A percentile compares a stretch with the other conserved stretches of the same genome.
These are phyloP conservation scores for Camellia lanceoleosa DNA, from an alignment of 148 eudicot genomes.

Conservation along the genomic window DNA sequence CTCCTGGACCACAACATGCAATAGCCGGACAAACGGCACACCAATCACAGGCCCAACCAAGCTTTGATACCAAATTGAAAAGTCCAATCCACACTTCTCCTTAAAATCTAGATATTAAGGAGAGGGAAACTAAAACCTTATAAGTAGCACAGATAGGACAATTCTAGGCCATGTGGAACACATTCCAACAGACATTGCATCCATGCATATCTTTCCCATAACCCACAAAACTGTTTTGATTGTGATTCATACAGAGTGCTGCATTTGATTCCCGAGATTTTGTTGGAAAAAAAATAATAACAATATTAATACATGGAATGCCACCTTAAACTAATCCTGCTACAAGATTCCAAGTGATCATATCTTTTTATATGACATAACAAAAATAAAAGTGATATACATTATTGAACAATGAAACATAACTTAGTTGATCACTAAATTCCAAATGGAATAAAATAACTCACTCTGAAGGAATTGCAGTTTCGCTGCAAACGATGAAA, in stretches of 20 bases:
- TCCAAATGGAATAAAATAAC: no score
- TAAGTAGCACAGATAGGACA: no score
- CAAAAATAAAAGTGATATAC: background rate
- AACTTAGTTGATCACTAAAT: background rate
- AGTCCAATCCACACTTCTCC: no score
- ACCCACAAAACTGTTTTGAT: background rate
- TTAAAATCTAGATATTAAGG: no score
- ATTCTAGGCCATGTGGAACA: no score
- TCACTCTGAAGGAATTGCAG: background rate
- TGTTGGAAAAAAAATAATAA: background rate
- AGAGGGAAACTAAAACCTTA: no score
- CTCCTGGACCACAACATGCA: no score
- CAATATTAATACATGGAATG: background rate
- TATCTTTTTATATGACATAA: background rate
- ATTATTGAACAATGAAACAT: background rate
- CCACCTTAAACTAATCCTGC: background rate
- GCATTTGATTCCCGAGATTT: constrained; percentile 1
- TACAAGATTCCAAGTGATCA: constrained; percentile 1
- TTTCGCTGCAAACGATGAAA: background rate
- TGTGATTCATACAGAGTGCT: background rate
- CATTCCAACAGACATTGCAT: background rate
- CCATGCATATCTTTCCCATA: background rate
- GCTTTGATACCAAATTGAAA: no score
- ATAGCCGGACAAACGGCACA: no score
- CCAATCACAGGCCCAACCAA: no score